These are phyloP conservation scores for Elaeagnus macrophylla DNA, from an alignment of 306 rosid genomes.

Conservation along the genomic window DNA sequence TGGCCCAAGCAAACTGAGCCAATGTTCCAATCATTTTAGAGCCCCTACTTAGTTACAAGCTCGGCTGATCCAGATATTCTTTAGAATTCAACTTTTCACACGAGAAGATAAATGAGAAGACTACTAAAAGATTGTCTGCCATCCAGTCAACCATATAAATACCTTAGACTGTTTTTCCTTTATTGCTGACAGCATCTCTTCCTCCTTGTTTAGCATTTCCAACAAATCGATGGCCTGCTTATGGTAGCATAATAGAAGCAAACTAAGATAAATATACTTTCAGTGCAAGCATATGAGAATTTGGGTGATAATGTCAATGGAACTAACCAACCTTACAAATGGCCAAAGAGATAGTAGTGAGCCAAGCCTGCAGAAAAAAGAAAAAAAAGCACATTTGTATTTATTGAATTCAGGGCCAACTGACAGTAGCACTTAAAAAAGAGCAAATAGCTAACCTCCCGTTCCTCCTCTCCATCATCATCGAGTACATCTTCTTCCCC, in stretches of 20 bases:
- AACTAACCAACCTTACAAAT: slow-evolving; percentile 67
- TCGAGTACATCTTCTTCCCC: slow-evolving; percentile 87
- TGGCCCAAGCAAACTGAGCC: too few species aligned
- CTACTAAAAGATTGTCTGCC: background rate
- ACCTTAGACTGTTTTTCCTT: slow-evolving; percentile 76
- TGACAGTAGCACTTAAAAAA: background rate
- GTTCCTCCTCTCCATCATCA: slow-evolving; percentile 93
- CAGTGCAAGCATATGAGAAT: background rate
- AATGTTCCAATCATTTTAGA: too few species aligned
- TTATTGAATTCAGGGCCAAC: slow-evolving; percentile 4
- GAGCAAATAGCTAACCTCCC: slow-evolving; percentile 53
- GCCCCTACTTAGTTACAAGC: too few species aligned
- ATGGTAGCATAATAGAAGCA: slow-evolving; percentile 8
- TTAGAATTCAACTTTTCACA: too few species aligned
- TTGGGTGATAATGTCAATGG: slow-evolving; percentile 8
- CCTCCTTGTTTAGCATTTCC: slow-evolving; percentile 88
- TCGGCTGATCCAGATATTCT: too few species aligned
- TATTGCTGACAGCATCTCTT: slow-evolving; percentile 70
- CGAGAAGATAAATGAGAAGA: background rate
- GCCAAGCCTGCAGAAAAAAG: slow-evolving; percentile 65
- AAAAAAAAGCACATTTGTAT: slow-evolving; percentile 10
- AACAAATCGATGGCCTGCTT: slow-evolving; percentile 69
- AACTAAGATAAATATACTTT: background rate
- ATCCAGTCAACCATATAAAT: slow-evolving; percentile 6
- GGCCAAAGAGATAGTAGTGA: slow-evolving; percentile 68